Base-by-base conservation (phyloP, 306 rosid species). In the Luffa aegyptiaca region DNA sequence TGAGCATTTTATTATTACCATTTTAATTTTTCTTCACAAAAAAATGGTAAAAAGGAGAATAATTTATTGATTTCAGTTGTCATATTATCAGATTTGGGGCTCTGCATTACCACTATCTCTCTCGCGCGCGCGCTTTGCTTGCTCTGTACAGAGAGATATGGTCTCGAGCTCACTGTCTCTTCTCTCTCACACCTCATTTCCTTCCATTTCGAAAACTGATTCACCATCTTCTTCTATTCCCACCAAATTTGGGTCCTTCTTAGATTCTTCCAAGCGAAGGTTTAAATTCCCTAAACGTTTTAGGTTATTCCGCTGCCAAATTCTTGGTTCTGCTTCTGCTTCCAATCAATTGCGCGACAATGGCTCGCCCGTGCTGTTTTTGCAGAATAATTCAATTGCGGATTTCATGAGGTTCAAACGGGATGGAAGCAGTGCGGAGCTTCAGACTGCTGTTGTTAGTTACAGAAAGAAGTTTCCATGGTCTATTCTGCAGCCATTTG, bases 331-430 rank as follows among this genome's bases (percentile, higher is more conserved):
- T 45, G 51, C 82, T 36, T 42, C 84, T 1, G 81, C 91, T 80
- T 84, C 88, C 68, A 80, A 46, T 11, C 85, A 78, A 62, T 69
- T 81, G 18, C 53, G 80, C 44, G 90, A 92, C 51, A 87, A 89
- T 89, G 97, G 87, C 83, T 87, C 97, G 6, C 82, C 90, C 31
- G 92, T 89, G 33, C 88, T 82, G 86, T 95, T 93, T 82, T 80
- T 80, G 17, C 84, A 83, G 63, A 91, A 63, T 73, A 91, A 88
- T 84, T 92, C 97, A 53, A 87, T 95, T 16, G 97, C 91, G 8
- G 97, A 93, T 85, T 95, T 95, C 91, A 87, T 95, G 93, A 79
- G 99, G 55, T 95, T 92, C 88, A 90, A 91, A 77, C 84, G 82
- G 42, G 93, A 86, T 80, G 89, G 92, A 52, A 82, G 85, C 16